Evolutionary conservation across 2,329 filamentous ascomycete species (phyloP).

Genomic region (Ophiobolus disseminans): DNA sequence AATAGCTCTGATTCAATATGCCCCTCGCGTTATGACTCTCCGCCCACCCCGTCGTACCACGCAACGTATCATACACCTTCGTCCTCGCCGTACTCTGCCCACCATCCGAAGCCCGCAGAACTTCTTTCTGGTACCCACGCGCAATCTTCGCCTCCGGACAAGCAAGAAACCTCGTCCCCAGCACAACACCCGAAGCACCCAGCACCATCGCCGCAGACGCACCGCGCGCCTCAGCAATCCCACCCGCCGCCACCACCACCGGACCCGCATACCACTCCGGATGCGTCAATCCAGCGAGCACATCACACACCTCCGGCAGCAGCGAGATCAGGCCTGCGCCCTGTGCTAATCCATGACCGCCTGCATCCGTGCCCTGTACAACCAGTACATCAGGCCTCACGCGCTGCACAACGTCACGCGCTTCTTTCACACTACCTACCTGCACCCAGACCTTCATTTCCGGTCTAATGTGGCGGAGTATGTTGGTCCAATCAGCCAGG

Average conservation of each 20-base stretch:
- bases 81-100: slow-evolving; percentile 60
- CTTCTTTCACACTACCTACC: slow-evolving; percentile 65
- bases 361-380: slow-evolving; percentile 69
- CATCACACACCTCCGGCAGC: slow-evolving; percentile 63
- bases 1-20: slow-evolving; percentile 62
- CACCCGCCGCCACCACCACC: slow-evolving; percentile 64
- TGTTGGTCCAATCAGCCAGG: slow-evolving; percentile 40
- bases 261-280: slow-evolving; percentile 32
- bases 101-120: slow-evolving; percentile 58
- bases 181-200: slow-evolving; percentile 60
- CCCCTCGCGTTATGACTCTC: slow-evolving; percentile 64
- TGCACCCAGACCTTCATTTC: slow-evolving; percentile 64
- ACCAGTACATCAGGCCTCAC: slow-evolving; percentile 65
- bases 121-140: slow-evolving; percentile 56
- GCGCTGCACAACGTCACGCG: slow-evolving; percentile 56
- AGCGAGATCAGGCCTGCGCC: slow-evolving; percentile 64
- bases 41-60: slow-evolving; percentile 67
- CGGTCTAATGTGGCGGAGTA: slow-evolving; percentile 41
- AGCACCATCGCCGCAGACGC: slow-evolving; percentile 63
- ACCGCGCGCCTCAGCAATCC: slow-evolving; percentile 64
- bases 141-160: slow-evolving; percentile 55
- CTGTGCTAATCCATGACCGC: slow-evolving; percentile 66
- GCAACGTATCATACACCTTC: slow-evolving; percentile 60
- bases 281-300: slow-evolving; percentile 42
- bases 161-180: slow-evolving; percentile 71